A percentile compares a stretch with the other conserved stretches of the same genome.
These are phyloP conservation scores for Ceratocystis colombiana DNA, from an alignment of 2,329 filamentous ascomycete genomes.

Conservation along the genomic window DNA sequence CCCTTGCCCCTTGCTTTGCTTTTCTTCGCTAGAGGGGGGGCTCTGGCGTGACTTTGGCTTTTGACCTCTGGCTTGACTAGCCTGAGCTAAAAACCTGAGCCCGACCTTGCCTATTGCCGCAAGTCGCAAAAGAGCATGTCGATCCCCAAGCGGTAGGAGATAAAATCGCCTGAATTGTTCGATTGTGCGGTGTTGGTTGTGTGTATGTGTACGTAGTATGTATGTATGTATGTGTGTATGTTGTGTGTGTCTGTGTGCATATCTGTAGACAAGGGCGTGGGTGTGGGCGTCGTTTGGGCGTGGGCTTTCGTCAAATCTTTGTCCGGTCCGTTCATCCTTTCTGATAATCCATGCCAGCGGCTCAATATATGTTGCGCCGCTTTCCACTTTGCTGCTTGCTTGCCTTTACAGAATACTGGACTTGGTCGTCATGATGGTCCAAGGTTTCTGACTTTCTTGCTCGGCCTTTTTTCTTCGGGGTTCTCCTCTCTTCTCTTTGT, in stretches of 20 bases:
- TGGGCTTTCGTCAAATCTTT: background rate
- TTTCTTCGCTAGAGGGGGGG: background rate
- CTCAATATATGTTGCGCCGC: slow-evolving; percentile 15
- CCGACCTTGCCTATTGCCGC: background rate
- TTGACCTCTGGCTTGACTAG: background rate
- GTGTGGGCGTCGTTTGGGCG: background rate
- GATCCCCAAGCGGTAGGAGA: background rate
- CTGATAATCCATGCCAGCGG: slow-evolving; percentile 17
- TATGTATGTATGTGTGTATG: background rate
- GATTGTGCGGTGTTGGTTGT: background rate
- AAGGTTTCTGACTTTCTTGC: slow-evolving; percentile 8
- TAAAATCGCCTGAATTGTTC: background rate
- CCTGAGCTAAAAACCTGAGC: background rate
- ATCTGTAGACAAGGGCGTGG: background rate
- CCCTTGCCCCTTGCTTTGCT: slow-evolving; percentile 12
- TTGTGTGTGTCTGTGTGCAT: too few relatives aligned
- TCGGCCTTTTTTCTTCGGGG: background rate
- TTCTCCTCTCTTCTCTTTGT: background rate
- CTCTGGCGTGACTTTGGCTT: background rate
- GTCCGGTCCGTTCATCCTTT: slow-evolving; percentile 7
- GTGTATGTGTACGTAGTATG: background rate
- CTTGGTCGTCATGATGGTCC: background rate
- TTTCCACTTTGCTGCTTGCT: slow-evolving; percentile 16
- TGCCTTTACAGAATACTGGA: background rate
- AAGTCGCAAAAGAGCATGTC: background rate